Conservation (phyloP, 2,329 filamentous ascomycete genomes). For the Fusarium mundagurra region DNA sequence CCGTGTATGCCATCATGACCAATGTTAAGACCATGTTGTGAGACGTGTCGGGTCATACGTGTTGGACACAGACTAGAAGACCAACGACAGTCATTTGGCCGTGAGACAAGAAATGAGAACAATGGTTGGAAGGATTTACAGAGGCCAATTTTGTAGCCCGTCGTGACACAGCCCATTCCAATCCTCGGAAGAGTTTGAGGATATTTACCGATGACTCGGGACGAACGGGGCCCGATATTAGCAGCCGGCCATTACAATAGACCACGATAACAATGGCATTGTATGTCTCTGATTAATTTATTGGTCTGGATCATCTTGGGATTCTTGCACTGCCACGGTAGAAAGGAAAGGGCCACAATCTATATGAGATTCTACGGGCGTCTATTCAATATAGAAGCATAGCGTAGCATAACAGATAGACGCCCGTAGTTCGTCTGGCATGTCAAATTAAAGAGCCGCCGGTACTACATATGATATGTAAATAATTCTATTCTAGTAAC, state of each 20-base stretch:
- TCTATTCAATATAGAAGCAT: background rate
- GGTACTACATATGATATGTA: background rate
- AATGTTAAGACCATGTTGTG: background rate
- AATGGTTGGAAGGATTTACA: background rate
- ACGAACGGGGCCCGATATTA: conserved; percentile 1
- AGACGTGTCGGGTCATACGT: background rate
- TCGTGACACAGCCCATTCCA: conserved; percentile 12
- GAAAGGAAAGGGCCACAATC: background rate
- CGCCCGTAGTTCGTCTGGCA: conserved; percentile 3
- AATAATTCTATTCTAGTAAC: conserved; percentile 14
- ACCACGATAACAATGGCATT: conserved; percentile 7
- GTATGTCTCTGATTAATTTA: conserved; percentile 5
- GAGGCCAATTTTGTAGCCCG: conserved; percentile 1
- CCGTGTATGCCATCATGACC: background rate
- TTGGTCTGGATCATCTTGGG: conserved; percentile 2
- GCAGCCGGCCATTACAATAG: background rate
- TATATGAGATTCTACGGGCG: background rate
- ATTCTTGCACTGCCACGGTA: conserved; percentile 19
- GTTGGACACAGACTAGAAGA: background rate
- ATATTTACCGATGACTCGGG: conserved; percentile 3
- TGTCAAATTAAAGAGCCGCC: conserved; percentile 15
- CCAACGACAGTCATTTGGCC: conserved; percentile 1
- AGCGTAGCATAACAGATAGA: background rate
- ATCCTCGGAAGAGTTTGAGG: background rate
- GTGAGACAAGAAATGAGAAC: background rate